Evolutionary conservation across 2,329 filamentous ascomycete genomes (phyloP), one percentile per base, ranked within the genome.

Genomic region (Alternaria postmessia): DNA sequence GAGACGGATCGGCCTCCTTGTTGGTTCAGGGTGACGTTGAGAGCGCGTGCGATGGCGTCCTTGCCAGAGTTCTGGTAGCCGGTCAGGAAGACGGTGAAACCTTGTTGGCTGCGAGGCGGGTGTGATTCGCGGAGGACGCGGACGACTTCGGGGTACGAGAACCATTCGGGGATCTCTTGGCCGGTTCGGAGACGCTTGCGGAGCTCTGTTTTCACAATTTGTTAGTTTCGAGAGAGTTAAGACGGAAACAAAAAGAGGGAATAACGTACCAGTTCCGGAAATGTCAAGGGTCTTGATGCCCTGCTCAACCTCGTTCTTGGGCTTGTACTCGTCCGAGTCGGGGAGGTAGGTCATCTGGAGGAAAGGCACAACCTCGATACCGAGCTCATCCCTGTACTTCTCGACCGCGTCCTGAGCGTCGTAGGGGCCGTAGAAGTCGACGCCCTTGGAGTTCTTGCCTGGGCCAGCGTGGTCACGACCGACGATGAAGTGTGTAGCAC

Each of bases 261-360:
- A 14, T 20, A 28, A 57, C 70, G 49, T 75, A 79, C 78, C 78
- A 43, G 83, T 85, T 64, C 83, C 83, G 57, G 81, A 83, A 63
- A 85, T 85, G 66, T 85, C 82, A 43, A 85, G 78, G 53, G 94
- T 98, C 80, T 92, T 92, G 75, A 91, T 86, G 68, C 92, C 93
- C 75, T 89, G 84, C 72, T 90, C 84, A 64, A 99, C 94, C 84
- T 97, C 88, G 82, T 99, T 92, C 80, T 93, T 88, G 58, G 95
- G 95, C 73, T 88, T 89, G 86, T 99, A 99, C 86, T 98, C 95
- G 81, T 99, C 95, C 77, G 88, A 90, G 82, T 98, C 95, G 70
- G 95, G 95, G 61, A 98, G 90, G 84, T 98, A 99, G 66, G 96
- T 98, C 90, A 99, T 97, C 88, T 96, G 93, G 85, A 98, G 94